These are phyloP conservation scores for Saturnispora bothae DNA, from an alignment of 805 yeast genomes.

Conservation along the genomic window DNA sequence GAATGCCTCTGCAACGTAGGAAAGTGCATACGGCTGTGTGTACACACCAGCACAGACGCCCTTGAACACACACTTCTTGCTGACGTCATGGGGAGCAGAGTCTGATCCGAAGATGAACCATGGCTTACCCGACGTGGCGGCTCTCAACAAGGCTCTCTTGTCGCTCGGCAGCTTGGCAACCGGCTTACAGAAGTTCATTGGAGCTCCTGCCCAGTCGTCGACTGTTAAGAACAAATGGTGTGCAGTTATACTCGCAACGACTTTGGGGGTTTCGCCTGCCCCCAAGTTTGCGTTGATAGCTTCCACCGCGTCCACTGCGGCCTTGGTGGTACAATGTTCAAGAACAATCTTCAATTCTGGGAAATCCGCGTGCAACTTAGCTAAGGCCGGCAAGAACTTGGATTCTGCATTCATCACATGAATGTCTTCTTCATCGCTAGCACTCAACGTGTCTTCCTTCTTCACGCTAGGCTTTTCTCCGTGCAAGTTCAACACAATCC, in stretches of 20 bases:
- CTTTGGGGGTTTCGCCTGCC: slow-evolving; percentile 34
- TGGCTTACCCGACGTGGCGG: slow-evolving; percentile 87
- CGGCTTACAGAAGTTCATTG: slow-evolving; percentile 93
- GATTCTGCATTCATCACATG: slow-evolving; percentile 93
- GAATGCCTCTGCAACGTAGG: slow-evolving; percentile 82
- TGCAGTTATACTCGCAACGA: slow-evolving; percentile 91
- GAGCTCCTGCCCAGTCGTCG: slow-evolving; percentile 95
- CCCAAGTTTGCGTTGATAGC: slow-evolving; percentile 42
- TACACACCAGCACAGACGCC: slow-evolving; percentile 98
- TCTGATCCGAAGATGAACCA: slow-evolving; percentile 96
- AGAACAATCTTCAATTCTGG: slow-evolving; percentile 79
- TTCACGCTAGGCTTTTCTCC: slow-evolving; percentile 81
- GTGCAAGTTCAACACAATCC: slow-evolving; percentile 76
- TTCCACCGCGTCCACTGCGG: slow-evolving; percentile 71
- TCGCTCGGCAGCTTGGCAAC: slow-evolving; percentile 91
- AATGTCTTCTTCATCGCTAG: slow-evolving; percentile 48
- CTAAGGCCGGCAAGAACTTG: slow-evolving; percentile 79
- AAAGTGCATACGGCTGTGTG: slow-evolving; percentile 73
- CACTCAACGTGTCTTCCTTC: slow-evolving; percentile 4
- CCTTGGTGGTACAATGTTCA: slow-evolving; percentile 91
- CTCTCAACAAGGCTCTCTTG: slow-evolving; percentile 65
- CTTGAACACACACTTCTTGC: slow-evolving; percentile 60
- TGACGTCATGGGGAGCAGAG: slow-evolving; percentile 92
- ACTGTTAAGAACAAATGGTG: slow-evolving; percentile 85
- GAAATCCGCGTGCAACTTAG: slow-evolving; percentile 66